Conservation (phyloP, 176 grass and related monocot species). For the Thinopyrum elongatum region DNA sequence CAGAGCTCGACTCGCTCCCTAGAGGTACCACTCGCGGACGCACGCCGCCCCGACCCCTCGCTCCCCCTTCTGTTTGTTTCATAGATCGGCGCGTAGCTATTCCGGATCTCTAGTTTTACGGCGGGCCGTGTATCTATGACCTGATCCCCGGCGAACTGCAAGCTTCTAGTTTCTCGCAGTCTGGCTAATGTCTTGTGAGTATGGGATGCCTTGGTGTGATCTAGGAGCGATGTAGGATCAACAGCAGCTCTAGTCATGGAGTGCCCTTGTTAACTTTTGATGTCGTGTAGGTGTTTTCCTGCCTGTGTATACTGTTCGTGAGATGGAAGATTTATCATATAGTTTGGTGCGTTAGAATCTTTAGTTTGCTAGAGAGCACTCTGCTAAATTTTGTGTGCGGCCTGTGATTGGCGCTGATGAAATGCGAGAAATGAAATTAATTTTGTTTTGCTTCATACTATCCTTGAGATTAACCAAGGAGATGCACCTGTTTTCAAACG, state of each 20-base stretch:
- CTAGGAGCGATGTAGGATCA: neutral
- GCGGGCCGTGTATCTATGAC: neutral
- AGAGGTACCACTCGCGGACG: neutral
- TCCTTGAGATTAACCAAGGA: neutral
- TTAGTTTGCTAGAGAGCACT: neutral
- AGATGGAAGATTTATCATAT: neutral
- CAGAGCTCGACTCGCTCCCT: neutral
- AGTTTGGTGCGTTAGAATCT: neutral
- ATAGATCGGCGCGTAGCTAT: neutral
- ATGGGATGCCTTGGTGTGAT: neutral
- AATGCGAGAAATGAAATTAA: neutral
- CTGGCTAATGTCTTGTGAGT: too few species aligned
- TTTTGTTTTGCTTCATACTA: neutral
- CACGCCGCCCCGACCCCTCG: neutral
- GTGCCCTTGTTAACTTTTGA: neutral
- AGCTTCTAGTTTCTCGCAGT: neutral
- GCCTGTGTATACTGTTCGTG: neutral
- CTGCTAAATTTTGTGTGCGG: neutral
- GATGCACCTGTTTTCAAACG: neutral
- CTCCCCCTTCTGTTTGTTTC: too few species aligned
- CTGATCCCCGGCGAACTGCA: neutral
- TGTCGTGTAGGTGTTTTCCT: neutral
- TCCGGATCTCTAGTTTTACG: neutral
- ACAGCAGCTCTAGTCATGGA: too few species aligned
- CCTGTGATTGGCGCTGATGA: neutral